Evolutionary conservation across 345 rosid genomes (phyloP).

Genomic region (Citropsis articulata): DNA sequence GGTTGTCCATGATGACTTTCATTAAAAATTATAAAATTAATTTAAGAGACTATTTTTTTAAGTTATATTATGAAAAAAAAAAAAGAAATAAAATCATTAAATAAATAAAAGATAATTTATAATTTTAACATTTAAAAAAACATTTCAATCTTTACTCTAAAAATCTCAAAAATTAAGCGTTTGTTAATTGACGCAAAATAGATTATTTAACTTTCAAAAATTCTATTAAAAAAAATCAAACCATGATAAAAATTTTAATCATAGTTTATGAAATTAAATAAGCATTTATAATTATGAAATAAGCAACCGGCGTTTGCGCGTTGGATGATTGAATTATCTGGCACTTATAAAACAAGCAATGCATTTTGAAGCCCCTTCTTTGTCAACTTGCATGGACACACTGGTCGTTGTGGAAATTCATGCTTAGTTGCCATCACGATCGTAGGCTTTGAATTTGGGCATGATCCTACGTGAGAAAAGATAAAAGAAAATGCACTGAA

Average conservation of each 20-base stretch:
- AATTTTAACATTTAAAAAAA: too few relatives aligned
- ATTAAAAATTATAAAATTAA: too few relatives aligned
- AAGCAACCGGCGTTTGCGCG: too few relatives aligned
- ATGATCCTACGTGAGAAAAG: background rate
- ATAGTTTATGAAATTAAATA: too few relatives aligned
- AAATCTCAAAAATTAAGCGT: too few relatives aligned
- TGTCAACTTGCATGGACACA: constrained; percentile 2
- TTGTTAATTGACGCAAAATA: fast-evolving
- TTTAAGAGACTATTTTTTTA: too few relatives aligned
- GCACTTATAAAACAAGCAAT: too few relatives aligned
- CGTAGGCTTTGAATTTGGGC: background rate
- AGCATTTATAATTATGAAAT: fast-evolving
- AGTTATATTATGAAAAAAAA: too few relatives aligned
- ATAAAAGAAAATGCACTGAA: background rate
- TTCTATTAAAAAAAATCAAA: fast-evolving
- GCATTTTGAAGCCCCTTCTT: background rate
- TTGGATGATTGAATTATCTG: background rate
- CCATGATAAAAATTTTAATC: fast-evolving
- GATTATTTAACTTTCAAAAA: fast-evolving
- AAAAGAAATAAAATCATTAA: too few relatives aligned
- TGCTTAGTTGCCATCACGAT: background rate
- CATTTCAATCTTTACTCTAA: fast-evolving
- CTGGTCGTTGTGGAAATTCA: background rate
- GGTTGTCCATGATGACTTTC: fast-evolving
- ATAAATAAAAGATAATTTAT: too few relatives aligned